These are phyloP conservation scores for Ramularia collo-cygni DNA, from an alignment of 2,329 filamentous ascomycete species.

Conservation along the genomic window DNA sequence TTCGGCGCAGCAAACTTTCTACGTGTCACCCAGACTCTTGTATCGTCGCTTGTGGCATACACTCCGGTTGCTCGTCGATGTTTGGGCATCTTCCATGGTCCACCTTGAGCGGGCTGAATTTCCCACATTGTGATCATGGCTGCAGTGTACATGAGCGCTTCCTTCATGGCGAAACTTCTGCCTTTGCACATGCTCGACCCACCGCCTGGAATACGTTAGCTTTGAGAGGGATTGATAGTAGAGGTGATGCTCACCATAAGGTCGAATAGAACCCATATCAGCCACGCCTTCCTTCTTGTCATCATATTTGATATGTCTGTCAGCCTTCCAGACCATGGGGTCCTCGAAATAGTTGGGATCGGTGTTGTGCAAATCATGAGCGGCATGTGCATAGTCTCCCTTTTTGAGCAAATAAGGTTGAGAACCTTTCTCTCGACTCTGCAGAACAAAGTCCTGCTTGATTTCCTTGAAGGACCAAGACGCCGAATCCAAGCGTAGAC, in stretches of 20 bases:
- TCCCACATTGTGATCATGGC: constrained; percentile 52
- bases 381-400: constrained; percentile 32
- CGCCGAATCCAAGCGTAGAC: constrained; percentile 30
- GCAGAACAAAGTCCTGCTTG: constrained; percentile 30
- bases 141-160: constrained; percentile 46
- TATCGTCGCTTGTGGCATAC: constrained; percentile 45
- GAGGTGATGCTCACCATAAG: constrained; percentile 32
- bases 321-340: constrained; percentile 27
- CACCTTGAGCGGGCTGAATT: constrained; percentile 41
- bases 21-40: constrained; percentile 47
- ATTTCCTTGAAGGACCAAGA: constrained; percentile 32
- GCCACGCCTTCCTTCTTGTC: constrained; percentile 22
- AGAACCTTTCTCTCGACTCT: constrained; percentile 30
- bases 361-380: constrained; percentile 32
- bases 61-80: constrained; percentile 44
- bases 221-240: not conserved
- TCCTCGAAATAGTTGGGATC: constrained; percentile 30
- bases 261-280: constrained; percentile 39
- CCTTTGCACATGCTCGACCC: constrained; percentile 45
- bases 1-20: constrained; percentile 13
- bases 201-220: constrained; percentile 29
- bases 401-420: constrained; percentile 28
- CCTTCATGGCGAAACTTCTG: constrained; percentile 44
- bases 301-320: constrained; percentile 30
- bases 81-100: constrained; percentile 46